phyloP scores from a whole-genome alignment of 2,329 filamentous ascomycete genomes.

The Tolypocladium ophioglossoides region DNA sequence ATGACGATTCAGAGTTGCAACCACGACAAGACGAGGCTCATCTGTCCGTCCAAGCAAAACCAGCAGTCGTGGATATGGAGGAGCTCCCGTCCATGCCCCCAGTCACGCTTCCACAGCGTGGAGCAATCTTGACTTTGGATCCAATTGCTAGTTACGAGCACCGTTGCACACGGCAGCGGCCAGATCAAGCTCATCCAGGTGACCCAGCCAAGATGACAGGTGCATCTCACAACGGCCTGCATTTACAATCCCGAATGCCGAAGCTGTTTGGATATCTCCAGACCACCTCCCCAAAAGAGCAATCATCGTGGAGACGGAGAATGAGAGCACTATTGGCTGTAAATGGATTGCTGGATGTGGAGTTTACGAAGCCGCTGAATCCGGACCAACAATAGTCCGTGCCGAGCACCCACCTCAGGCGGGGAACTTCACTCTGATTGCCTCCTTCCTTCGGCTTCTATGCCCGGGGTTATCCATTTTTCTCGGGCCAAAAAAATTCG shows the following conservation, averaged over 20 bases:
- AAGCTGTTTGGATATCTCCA: neutral
- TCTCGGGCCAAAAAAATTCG: constrained; percentile 27
- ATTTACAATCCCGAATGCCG: neutral
- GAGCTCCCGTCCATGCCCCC: too few relatives aligned
- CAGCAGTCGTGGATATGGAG: neutral
- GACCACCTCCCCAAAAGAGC: neutral
- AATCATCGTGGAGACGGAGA: neutral
- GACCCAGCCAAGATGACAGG: neutral
- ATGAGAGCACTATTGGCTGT: neutral
- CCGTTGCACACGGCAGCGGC: neutral
- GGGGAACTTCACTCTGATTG: constrained; percentile 13
- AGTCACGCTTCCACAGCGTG: neutral
- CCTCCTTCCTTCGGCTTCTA: constrained; percentile 34
- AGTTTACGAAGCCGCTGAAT: neutral
- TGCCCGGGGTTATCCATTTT: constrained; percentile 21
- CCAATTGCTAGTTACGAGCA: neutral
- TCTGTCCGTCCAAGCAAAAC: neutral
- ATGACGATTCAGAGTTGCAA: neutral
- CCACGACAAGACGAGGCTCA: neutral
- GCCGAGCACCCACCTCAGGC: neutral
- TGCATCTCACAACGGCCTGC: neutral
- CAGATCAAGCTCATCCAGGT: neutral
- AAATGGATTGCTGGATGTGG: neutral
- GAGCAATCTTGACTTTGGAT: too few relatives aligned
- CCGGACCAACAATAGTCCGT: constrained; percentile 18